phyloP scores from a whole-genome alignment of 202 grass and related monocot species.

The Hordeum pubiflorum region DNA sequence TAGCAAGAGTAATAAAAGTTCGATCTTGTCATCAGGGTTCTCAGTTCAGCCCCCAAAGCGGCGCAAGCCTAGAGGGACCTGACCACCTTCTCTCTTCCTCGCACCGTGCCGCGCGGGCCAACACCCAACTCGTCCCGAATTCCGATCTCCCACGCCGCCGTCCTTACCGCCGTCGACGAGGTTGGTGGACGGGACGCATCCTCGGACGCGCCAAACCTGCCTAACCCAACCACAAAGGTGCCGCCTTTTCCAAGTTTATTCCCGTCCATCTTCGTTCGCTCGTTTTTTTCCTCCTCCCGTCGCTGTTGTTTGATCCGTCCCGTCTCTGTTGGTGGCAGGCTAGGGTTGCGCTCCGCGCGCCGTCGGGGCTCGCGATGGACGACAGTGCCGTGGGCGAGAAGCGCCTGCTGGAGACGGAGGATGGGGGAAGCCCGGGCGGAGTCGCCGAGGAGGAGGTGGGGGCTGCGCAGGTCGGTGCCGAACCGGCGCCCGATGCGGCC shows the following conservation, averaged over 20 bases:
- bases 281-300: background rate
- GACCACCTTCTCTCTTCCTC: background rate
- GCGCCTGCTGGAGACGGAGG: background rate
- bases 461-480: background rate
- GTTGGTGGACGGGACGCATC: background rate
- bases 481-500: background rate
- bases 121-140: background rate
- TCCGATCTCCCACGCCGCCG: conserved; percentile 6
- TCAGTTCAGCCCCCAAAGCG: background rate
- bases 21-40: background rate
- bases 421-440: background rate
- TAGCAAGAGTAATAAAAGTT: too few relatives aligned
- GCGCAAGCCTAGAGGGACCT: background rate
- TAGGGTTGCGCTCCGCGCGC: conserved; percentile 6
- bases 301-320: conserved; percentile 22
- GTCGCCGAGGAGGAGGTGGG: background rate
- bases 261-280: background rate
- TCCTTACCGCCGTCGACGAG: background rate
- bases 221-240: background rate
- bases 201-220: background rate
- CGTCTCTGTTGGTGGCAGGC: background rate
- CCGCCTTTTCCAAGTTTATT: background rate
- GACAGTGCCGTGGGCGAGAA: conserved; percentile 1
- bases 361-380: conserved; percentile 4
- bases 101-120: background rate